Evolutionary conservation across 2,329 filamentous ascomycete genomes (phyloP).

Genomic region (Cladosporium colombiae): DNA sequence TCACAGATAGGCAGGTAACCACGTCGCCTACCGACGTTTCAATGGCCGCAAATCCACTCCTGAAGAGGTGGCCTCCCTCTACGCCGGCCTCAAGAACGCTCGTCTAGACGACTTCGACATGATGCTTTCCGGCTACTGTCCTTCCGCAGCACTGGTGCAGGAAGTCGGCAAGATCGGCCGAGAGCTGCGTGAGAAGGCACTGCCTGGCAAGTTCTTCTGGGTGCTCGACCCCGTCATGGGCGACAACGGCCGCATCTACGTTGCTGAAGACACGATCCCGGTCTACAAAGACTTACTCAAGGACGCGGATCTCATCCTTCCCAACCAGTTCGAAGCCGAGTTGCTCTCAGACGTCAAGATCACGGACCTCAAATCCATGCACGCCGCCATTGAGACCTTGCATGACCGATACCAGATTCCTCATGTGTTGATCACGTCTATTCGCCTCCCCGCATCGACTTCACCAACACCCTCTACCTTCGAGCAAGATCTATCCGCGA

Average conservation of each 20-base stretch:
- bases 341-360: conserved; percentile 85
- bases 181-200: conserved; percentile 70
- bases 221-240: conserved; percentile 98
- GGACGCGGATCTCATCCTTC: conserved; percentile 86
- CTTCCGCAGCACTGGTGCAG: conserved; percentile 79
- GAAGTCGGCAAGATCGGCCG: conserved; percentile 81
- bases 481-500: conserved; percentile 21
- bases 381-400: conserved; percentile 71
- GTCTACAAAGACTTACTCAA: conserved; percentile 79
- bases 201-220: conserved; percentile 87
- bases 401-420: conserved; percentile 68
- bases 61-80: conserved; percentile 79
- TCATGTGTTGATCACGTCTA: conserved; percentile 90
- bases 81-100: conserved; percentile 78
- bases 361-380: conserved; percentile 69
- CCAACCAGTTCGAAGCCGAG: conserved; percentile 98
- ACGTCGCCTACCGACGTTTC: conserved; percentile 87
- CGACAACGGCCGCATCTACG: conserved; percentile 88
- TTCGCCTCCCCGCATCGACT: conserved; percentile 62
- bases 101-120: conserved; percentile 88
- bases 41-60: conserved; percentile 82
- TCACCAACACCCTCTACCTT: conserved; percentile 47
- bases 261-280: conserved; percentile 86
- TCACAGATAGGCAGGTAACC: conserved; percentile 68
- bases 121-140: conserved; percentile 93